These are phyloP conservation scores for Xylaria sp. DNA, from an alignment of 2,329 filamentous ascomycete species.

Conservation along the genomic window DNA sequence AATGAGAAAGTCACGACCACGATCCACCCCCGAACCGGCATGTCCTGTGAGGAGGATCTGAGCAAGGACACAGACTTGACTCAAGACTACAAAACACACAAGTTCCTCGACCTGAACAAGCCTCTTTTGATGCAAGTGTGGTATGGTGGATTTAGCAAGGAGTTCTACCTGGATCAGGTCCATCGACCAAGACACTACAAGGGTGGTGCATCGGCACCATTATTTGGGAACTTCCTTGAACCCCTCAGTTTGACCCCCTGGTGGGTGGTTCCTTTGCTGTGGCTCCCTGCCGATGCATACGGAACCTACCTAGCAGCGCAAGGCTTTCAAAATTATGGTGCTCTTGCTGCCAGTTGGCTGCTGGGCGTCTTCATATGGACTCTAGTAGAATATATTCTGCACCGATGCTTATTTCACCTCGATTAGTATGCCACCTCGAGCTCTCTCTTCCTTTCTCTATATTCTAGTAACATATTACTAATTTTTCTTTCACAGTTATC, in stretches of 20 bases:
- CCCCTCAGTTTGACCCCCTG: constrained; percentile 95
- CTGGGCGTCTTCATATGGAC: constrained; percentile 86
- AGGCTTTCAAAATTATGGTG: constrained; percentile 64
- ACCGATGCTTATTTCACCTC: constrained; percentile 93
- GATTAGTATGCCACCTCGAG: constrained; percentile 74
- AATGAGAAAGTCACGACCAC: constrained; percentile 48
- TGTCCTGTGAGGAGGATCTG: constrained; percentile 89
- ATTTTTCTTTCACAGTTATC: constrained; percentile 66
- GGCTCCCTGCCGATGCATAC: constrained; percentile 84
- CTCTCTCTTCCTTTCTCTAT: not conserved
- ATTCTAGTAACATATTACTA: constrained; percentile 41
- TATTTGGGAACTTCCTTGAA: constrained; percentile 99
- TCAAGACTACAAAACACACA: constrained; percentile 86
- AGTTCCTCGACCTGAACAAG: constrained; percentile 89
- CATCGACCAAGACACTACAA: constrained; percentile 96
- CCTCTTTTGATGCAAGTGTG: constrained; percentile 91
- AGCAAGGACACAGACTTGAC: constrained; percentile 82
- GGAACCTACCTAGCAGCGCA: constrained; percentile 73
- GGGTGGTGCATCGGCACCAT: constrained; percentile 87
- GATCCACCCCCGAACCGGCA: constrained; percentile 77
- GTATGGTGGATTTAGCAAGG: constrained; percentile 86
- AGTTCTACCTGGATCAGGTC: constrained; percentile 97
- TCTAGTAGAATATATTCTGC: constrained; percentile 86
- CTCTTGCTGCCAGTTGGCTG: constrained; percentile 71
- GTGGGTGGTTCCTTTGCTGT: constrained; percentile 87